These are phyloP conservation scores for Cinchona pubescens DNA, from an alignment of 257 asterid genomes.

Conservation along the genomic window DNA sequence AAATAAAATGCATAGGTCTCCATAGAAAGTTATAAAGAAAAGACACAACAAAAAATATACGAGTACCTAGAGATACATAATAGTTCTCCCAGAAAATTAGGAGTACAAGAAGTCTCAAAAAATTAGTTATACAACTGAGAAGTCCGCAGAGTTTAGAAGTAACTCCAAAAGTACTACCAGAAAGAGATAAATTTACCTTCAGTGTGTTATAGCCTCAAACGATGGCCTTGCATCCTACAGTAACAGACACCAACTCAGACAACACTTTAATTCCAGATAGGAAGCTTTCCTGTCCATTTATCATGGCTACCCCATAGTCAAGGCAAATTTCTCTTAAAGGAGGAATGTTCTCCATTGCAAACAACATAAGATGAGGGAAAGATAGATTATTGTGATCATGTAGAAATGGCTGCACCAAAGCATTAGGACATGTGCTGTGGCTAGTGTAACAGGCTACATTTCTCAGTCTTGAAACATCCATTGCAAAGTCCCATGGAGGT, in stretches of 20 bases:
- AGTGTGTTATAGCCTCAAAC: slow-evolving; percentile 17
- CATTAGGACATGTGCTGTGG: slow-evolving; percentile 73
- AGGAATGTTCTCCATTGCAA: slow-evolving; percentile 88
- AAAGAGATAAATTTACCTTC: slow-evolving; percentile 36
- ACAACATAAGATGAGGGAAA: slow-evolving; percentile 82
- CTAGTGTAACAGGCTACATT: slow-evolving; percentile 84
- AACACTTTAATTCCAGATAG: slow-evolving; percentile 53
- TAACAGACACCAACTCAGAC: slow-evolving; percentile 23
- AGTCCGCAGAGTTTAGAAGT: slow-evolving; percentile 1
- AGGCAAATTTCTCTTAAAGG: slow-evolving; percentile 79
- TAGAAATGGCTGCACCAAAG: slow-evolving; percentile 73
- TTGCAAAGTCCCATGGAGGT: slow-evolving; percentile 79
- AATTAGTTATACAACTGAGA: neutral
- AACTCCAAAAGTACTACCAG: neutral
- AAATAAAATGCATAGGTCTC: neutral
- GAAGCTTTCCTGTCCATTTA: slow-evolving; percentile 67
- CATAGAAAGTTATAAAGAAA: neutral
- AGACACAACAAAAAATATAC: neutral
- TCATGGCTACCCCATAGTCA: slow-evolving; percentile 88
- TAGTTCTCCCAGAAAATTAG: neutral
- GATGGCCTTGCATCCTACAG: slow-evolving; percentile 15
- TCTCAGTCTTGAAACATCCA: slow-evolving; percentile 88
- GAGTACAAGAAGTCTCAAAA: neutral
- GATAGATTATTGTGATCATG: slow-evolving; percentile 68
- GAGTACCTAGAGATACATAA: neutral